A percentile compares a stretch with the other conserved stretches of the same genome.
These are phyloP conservation scores for Coemansia umbellata DNA, from an alignment of 192 early-diverging fungal species.

Conservation along the genomic window DNA sequence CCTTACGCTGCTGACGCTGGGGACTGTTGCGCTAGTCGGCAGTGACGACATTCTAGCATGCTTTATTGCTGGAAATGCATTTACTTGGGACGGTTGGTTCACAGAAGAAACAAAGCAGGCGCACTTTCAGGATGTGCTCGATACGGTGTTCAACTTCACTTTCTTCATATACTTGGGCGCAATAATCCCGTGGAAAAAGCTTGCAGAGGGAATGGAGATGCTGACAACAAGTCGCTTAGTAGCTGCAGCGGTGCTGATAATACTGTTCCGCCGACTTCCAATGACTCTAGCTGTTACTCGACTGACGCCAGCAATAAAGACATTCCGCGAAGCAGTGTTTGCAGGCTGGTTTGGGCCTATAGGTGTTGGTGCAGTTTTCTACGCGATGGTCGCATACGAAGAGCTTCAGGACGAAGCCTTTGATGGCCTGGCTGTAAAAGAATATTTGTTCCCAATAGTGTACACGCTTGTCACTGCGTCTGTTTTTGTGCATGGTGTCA, in stretches of 20 bases:
- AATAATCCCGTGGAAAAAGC: conserved; percentile 65
- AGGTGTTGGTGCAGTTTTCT: conserved; percentile 60
- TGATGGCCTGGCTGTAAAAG: conserved; percentile 7
- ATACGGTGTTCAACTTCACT: conserved; percentile 78
- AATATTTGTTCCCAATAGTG: conserved; percentile 53
- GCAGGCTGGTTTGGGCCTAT: conserved; percentile 90
- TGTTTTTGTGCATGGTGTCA: conserved; percentile 75
- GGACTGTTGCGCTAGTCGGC: conserved; percentile 62
- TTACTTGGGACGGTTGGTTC: conserved; percentile 90
- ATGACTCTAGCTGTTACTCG: conserved; percentile 56
- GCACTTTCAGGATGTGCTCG: conserved; percentile 86
- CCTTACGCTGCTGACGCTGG: conserved; percentile 62
- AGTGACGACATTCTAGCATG: conserved; percentile 69
- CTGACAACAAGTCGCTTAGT: conserved; percentile 63
- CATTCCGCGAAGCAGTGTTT: conserved; percentile 67
- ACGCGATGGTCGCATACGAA: conserved; percentile 39
- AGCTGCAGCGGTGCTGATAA: conserved; percentile 57
- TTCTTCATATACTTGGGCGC: conserved; percentile 83
- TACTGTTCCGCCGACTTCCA: conserved; percentile 72
- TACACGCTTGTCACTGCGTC: conserved; percentile 69
- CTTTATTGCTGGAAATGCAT: conserved; percentile 67
- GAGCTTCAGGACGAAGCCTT: conserved; percentile 14
- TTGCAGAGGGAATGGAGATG: conserved; percentile 45
- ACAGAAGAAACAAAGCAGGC: conserved; percentile 70
- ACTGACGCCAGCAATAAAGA: conserved; percentile 62